Evolutionary conservation across 2,329 filamentous ascomycete species (phyloP).

Genomic region (Verticillium zaregamsianum): DNA sequence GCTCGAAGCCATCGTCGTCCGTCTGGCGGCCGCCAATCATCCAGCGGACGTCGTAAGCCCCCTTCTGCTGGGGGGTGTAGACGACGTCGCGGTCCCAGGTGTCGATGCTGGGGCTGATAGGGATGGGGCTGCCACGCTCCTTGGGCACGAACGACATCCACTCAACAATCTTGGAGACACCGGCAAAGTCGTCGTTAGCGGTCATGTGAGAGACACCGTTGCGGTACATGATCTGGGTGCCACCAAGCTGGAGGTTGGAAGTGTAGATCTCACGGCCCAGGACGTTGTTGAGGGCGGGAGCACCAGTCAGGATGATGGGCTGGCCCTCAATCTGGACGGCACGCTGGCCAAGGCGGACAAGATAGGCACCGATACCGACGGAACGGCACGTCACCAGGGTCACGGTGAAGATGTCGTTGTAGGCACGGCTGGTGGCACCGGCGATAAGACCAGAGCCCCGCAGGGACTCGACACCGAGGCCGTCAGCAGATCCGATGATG

Average conservation of each 20-base stretch:
- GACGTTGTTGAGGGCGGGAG: conserved; percentile 95
- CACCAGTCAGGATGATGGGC: conserved; percentile 97
- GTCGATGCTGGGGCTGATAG: conserved; percentile 83
- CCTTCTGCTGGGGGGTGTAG: conserved; percentile 77
- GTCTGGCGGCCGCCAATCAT: conserved; percentile 86
- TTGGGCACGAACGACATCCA: conserved; percentile 98
- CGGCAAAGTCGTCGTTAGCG: conserved; percentile 93
- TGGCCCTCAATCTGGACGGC: conserved; percentile 98
- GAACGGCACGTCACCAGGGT: conserved; percentile 97
- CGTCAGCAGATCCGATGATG: conserved; percentile 88
- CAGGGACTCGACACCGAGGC: conserved; percentile 95
- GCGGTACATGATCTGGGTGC: conserved; percentile 99
- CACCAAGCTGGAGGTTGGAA: conserved; percentile 97
- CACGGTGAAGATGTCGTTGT: conserved; percentile 98
- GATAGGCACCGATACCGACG: conserved; percentile 98
- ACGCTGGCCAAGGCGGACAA: conserved; percentile 96
- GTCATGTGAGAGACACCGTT: conserved; percentile 99
- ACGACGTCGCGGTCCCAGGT: conserved; percentile 89
- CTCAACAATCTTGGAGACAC: conserved; percentile 95
- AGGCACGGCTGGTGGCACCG: conserved; percentile 92
- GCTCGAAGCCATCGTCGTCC: conserved; percentile 71
- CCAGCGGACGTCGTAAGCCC: conserved; percentile 89
- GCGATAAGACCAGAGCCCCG: conserved; percentile 97
- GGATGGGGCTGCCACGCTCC: conserved; percentile 87
- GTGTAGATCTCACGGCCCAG: conserved; percentile 98